Evolutionary conservation across 164 flowering plant genomes (phyloP).

Genomic region (Tinospora cordifolia): DNA sequence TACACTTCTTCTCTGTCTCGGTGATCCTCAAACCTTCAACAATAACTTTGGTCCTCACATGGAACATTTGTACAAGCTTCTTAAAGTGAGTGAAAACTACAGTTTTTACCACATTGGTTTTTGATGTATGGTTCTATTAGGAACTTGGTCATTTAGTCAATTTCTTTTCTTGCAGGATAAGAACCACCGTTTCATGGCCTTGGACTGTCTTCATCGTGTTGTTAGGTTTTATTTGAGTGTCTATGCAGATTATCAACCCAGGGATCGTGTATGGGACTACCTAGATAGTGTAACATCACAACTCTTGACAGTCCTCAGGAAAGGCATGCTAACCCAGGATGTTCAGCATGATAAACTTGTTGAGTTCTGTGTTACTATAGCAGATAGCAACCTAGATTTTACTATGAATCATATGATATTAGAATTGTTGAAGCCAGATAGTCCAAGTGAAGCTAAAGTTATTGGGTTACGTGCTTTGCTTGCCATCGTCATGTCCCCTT

Average conservation of each 20-base stretch:
- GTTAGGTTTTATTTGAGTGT: slow-evolving; percentile 85
- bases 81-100: slow-evolving; percentile 50
- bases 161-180: slow-evolving; percentile 65
- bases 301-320: slow-evolving; percentile 69
- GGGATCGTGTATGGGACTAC: slow-evolving; percentile 94
- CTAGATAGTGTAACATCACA: slow-evolving; percentile 97
- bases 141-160: background rate
- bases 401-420: slow-evolving; percentile 92
- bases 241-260: slow-evolving; percentile 71
- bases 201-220: slow-evolving; percentile 96
- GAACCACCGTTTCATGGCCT: slow-evolving; percentile 94
- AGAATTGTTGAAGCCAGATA: slow-evolving; percentile 84
- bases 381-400: slow-evolving; percentile 95
- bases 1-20: slow-evolving; percentile 96
- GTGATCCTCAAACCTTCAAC: slow-evolving; percentile 83
- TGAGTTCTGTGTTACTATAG: slow-evolving; percentile 94
- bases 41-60: slow-evolving; percentile 77
- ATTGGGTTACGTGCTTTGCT: slow-evolving; percentile 95
- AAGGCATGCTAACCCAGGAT: slow-evolving; percentile 97
- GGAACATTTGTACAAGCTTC: slow-evolving; percentile 92
- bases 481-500: slow-evolving; percentile 82
- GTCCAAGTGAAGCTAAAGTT: slow-evolving; percentile 89
- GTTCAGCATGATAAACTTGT: slow-evolving; percentile 97
- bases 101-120: slow-evolving; percentile 6
- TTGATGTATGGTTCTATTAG: background rate